phyloP scores from a whole-genome alignment of 371 early-diverging fungal genomes.

The Mucor irregularis region DNA sequence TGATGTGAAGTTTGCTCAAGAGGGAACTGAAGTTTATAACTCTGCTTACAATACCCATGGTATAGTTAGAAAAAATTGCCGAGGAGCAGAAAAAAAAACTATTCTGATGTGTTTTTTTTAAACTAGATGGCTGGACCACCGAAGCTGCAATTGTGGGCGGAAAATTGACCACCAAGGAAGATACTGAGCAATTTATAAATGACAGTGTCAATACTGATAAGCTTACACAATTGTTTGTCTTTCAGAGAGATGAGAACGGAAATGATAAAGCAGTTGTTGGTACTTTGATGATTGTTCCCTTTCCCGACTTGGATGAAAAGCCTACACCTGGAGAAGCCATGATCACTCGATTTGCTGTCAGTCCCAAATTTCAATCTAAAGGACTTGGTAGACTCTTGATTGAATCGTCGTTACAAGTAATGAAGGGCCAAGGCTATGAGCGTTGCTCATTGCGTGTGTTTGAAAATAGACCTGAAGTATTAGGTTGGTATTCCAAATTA shows the following conservation, averaged over 20 bases:
- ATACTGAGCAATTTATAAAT: constrained; percentile 21
- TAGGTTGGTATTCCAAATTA: constrained; percentile 51
- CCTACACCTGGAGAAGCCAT: constrained; percentile 28
- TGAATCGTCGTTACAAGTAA: constrained; percentile 35
- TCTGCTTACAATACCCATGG: constrained; percentile 12
- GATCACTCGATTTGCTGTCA: constrained; percentile 51
- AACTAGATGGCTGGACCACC: constrained; percentile 48
- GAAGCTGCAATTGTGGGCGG: constrained; percentile 38
- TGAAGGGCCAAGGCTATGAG: constrained; percentile 32
- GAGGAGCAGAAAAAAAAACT: too few relatives aligned
- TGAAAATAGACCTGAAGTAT: constrained; percentile 47
- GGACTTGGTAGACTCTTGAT: constrained; percentile 56
- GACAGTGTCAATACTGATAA: constrained; percentile 21
- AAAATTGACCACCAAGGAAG: constrained; percentile 25
- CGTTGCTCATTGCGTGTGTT: constrained; percentile 48
- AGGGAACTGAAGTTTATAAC: constrained; percentile 11
- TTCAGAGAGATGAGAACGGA: constrained; percentile 7
- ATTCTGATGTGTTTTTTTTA: background rate
- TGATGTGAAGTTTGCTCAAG: constrained; percentile 12
- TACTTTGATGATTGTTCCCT: constrained; percentile 35
- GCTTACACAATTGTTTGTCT: constrained; percentile 11
- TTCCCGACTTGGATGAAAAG: constrained; percentile 3
- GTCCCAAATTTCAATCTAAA: constrained; percentile 48
- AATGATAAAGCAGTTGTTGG: constrained; percentile 29
- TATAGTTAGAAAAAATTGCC: background rate